Conservation (phyloP, 495 filamentous ascomycete genomes). For the Xylaria grammica region DNA sequence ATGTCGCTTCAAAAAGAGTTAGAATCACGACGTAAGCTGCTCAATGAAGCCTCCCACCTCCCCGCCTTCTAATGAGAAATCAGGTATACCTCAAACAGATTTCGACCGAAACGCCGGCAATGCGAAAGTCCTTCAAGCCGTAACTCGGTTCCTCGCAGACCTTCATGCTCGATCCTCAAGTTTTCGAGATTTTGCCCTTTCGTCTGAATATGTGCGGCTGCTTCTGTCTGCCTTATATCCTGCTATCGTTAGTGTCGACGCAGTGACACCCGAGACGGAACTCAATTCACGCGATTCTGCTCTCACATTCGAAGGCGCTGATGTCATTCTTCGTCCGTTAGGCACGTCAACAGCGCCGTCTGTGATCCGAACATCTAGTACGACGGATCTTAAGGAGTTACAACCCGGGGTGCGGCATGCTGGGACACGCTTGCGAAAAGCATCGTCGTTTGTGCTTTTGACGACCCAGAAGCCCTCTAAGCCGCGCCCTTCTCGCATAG, state of each 20-base stretch:
- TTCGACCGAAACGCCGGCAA: constrained; percentile 57
- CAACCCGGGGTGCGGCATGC: constrained; percentile 44
- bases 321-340: constrained; percentile 78
- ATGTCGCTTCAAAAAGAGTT: constrained; percentile 56
- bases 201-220: constrained; percentile 77
- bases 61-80: background rate
- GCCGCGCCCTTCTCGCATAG: constrained; percentile 66
- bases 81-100: constrained; percentile 36
- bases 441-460: constrained; percentile 89
- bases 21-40: constrained; percentile 54
- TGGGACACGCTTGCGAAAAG: constrained; percentile 67
- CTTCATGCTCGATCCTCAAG: constrained; percentile 71
- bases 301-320: constrained; percentile 83
- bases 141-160: constrained; percentile 79
- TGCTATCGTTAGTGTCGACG: constrained; percentile 80
- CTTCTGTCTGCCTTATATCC: constrained; percentile 82
- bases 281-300: constrained; percentile 76
- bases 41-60: background rate
- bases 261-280: constrained; percentile 80
- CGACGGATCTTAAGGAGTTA: constrained; percentile 46
- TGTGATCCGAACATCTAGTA: constrained; percentile 71
- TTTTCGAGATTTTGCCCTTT: constrained; percentile 81
- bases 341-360: constrained; percentile 59
- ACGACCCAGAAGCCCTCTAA: constrained; percentile 67
- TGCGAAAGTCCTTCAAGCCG: constrained; percentile 66